Conservation (phyloP, 2,329 filamentous ascomycete species). For the Arthrinium puccinioides region DNA sequence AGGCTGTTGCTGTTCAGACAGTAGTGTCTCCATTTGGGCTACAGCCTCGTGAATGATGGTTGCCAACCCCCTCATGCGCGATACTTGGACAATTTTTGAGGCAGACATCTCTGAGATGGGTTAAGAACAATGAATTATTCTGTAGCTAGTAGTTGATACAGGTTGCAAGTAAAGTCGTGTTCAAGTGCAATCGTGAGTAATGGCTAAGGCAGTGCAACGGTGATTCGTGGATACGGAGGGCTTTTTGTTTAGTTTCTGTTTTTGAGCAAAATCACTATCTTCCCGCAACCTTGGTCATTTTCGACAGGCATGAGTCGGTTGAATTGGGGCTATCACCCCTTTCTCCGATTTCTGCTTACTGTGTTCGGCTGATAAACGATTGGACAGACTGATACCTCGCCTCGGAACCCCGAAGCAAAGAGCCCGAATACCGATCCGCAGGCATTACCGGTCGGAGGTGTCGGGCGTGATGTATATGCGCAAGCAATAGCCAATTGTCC, state of each 20-base stretch:
- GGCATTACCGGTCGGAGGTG: no score
- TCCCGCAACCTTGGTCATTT: not conserved
- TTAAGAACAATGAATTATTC: not conserved
- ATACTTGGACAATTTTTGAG: not conserved
- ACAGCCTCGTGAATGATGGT: not conserved
- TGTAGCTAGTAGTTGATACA: not conserved
- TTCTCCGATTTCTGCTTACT: not conserved
- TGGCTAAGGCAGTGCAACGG: not conserved
- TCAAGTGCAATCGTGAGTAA: not conserved
- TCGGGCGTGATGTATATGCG: no score
- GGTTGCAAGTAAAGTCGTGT: no score
- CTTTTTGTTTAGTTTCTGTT: not conserved
- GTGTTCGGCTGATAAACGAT: not conserved
- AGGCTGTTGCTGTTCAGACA: not conserved
- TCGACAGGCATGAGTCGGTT: no score
- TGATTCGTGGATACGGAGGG: not conserved
- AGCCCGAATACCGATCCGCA: not conserved
- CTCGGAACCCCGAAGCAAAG: not conserved
- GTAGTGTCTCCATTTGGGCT: not conserved
- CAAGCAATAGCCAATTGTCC: no score
- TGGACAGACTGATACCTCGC: not conserved
- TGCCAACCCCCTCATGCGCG: not conserved
- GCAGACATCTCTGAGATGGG: not conserved
- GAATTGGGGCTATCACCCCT: not conserved
- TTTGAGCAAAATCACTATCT: not conserved